Conservation (phyloP, 2,329 filamentous ascomycete genomes). For the Tolypocladium endophyticum region DNA sequence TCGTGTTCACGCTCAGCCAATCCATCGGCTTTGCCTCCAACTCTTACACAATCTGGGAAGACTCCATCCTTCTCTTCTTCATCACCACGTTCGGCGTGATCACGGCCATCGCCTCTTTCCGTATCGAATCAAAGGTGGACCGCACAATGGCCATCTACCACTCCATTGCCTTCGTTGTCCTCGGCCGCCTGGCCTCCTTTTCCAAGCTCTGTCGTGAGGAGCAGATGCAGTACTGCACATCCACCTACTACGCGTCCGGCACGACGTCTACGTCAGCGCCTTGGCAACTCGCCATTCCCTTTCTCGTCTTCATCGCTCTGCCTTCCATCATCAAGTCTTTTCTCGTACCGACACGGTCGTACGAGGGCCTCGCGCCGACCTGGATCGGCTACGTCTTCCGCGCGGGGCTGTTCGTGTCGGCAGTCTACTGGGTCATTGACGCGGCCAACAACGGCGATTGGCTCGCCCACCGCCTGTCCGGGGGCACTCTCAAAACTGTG, state of each 20-base stretch:
- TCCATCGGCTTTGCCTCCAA: conserved; percentile 95
- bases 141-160: conserved; percentile 74
- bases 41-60: conserved; percentile 98
- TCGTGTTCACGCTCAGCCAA: conserved; percentile 73
- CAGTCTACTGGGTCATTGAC: conserved; percentile 81
- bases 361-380: conserved; percentile 71
- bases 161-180: conserved; percentile 68
- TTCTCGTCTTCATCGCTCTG: conserved; percentile 59
- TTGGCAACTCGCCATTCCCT: conserved; percentile 80
- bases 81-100: conserved; percentile 75
- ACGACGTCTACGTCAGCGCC: conserved; percentile 85
- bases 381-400: conserved; percentile 81
- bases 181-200: conserved; percentile 72
- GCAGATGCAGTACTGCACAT: conserved; percentile 93
- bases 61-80: conserved; percentile 87
- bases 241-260: conserved; percentile 88
- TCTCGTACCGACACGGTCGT: conserved; percentile 72
- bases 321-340: conserved; percentile 71
- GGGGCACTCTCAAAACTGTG: conserved; percentile 57
- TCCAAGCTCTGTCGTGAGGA: conserved; percentile 93
- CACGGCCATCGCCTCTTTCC: conserved; percentile 64
- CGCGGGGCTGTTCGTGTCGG: conserved; percentile 61
- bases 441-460: conserved; percentile 79
- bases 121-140: conserved; percentile 56
- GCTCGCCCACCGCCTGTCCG: conserved; percentile 47